Conservation (phyloP, 805 yeast genomes). For the Metschnikowia colocasiae region DNA sequence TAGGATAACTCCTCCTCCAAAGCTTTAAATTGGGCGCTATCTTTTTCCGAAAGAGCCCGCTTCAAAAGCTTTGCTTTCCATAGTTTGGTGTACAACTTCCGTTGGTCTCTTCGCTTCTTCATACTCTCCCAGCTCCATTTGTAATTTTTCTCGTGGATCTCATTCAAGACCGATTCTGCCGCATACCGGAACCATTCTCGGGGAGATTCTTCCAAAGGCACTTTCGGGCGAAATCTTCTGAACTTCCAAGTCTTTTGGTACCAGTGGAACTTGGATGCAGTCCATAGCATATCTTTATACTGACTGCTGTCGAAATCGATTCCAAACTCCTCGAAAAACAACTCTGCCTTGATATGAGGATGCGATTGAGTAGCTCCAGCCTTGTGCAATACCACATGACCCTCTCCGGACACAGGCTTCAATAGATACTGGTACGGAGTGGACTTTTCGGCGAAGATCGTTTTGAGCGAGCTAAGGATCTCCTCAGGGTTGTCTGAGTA, state of each 20-base stretch:
- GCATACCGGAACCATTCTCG: constrained; percentile 79
- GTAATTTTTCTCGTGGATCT: constrained; percentile 75
- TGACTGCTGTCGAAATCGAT: constrained; percentile 80
- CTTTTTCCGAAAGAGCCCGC: constrained; percentile 22
- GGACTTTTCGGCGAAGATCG: constrained; percentile 33
- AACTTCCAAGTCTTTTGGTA: constrained; percentile 72
- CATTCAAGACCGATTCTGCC: constrained; percentile 68
- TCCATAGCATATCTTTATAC: constrained; percentile 75
- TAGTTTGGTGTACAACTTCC: constrained; percentile 60
- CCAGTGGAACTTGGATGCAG: constrained; percentile 79
- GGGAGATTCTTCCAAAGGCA: constrained; percentile 58
- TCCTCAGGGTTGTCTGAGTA: constrained; percentile 46
- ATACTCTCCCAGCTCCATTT: constrained; percentile 89
- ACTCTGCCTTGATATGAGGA: constrained; percentile 70
- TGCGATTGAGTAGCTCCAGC: constrained; percentile 60
- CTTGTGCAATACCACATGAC: constrained; percentile 78
- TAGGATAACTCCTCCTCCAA: constrained; percentile 60
- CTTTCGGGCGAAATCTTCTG: constrained; percentile 63
- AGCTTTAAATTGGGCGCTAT: constrained; percentile 30
- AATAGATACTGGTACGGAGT: constrained; percentile 52
- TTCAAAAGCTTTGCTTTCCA: constrained; percentile 62
- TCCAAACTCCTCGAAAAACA: constrained; percentile 87
- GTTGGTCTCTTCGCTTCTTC: constrained; percentile 64
- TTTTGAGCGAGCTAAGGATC: constrained; percentile 47
- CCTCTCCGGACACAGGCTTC: constrained; percentile 86